Conservation (phyloP, 495 filamentous ascomycete species). For the Aspergillus cristatus region DNA sequence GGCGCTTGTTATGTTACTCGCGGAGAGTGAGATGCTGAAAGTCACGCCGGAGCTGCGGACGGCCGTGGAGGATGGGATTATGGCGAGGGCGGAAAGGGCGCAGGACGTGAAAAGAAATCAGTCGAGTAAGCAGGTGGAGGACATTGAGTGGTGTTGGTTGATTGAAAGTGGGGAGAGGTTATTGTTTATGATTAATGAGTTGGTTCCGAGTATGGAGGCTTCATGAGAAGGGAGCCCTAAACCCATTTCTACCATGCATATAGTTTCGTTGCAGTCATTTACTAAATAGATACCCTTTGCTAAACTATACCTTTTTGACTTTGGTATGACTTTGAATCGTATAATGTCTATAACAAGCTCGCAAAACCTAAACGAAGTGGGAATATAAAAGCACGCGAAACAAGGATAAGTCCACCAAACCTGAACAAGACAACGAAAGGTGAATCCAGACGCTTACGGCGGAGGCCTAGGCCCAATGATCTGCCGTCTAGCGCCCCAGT, state of each 20-base stretch:
- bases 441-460: conserved; percentile 23
- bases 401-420: too few species aligned
- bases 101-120: conserved; percentile 32
- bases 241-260: too few species aligned
- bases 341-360: too few species aligned
- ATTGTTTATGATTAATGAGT: conserved; percentile 25
- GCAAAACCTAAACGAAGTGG: too few species aligned
- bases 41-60: conserved; percentile 37
- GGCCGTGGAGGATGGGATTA: conserved; percentile 55
- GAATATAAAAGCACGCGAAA: too few species aligned
- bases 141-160: conserved; percentile 30
- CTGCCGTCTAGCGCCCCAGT: conserved; percentile 62
- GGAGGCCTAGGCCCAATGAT: conserved; percentile 72
- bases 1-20: conserved; percentile 54
- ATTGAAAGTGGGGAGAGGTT: conserved; percentile 34
- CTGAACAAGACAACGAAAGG: too few species aligned
- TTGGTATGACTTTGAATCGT: too few species aligned
- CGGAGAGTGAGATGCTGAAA: conserved; percentile 25
- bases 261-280: too few species aligned
- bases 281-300: too few species aligned
- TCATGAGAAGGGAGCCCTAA: too few species aligned
- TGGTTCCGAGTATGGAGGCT: conserved; percentile 1
- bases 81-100: conserved; percentile 45
- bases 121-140: conserved; percentile 27
- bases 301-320: too few species aligned